These are phyloP conservation scores for Trifolium dubium DNA, from an alignment of 306 rosid genomes.

Conservation along the genomic window DNA sequence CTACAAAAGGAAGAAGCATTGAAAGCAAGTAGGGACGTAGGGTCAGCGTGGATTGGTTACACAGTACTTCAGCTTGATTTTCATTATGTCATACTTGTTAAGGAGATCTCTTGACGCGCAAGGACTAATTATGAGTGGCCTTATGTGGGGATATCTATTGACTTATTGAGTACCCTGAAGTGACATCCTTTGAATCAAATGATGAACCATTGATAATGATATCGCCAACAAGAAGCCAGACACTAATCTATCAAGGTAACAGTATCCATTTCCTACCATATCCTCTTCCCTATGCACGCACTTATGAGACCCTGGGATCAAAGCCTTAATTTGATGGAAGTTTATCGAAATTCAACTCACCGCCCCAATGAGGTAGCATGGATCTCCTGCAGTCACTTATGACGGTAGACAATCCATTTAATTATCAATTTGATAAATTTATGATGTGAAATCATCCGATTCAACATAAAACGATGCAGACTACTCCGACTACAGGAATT, in stretches of 20 bases:
- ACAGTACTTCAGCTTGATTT: background rate
- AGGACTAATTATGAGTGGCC: background rate
- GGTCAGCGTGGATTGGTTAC: background rate
- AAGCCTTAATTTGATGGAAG: background rate
- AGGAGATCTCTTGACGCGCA: background rate
- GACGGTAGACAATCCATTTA: background rate
- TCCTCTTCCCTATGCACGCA: background rate
- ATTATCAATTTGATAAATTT: background rate
- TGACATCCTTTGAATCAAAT: slow-evolving; percentile 1
- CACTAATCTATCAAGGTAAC: background rate
- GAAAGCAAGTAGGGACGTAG: slow-evolving; percentile 21
- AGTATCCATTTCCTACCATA: background rate
- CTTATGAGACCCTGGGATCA: background rate
- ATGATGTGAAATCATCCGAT: background rate
- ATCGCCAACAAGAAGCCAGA: background rate
- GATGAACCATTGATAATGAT: background rate
- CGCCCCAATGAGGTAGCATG: background rate
- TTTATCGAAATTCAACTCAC: background rate
- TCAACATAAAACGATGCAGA: background rate
- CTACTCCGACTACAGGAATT: background rate
- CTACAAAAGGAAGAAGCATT: slow-evolving; percentile 36
- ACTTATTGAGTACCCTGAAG: background rate
- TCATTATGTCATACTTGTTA: slow-evolving; percentile 2
- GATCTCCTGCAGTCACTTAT: background rate
- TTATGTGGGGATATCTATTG: background rate